Base-by-base conservation (phyloP, 2,329 filamentous ascomycete species). In the Ophioceras dolichostomum region DNA sequence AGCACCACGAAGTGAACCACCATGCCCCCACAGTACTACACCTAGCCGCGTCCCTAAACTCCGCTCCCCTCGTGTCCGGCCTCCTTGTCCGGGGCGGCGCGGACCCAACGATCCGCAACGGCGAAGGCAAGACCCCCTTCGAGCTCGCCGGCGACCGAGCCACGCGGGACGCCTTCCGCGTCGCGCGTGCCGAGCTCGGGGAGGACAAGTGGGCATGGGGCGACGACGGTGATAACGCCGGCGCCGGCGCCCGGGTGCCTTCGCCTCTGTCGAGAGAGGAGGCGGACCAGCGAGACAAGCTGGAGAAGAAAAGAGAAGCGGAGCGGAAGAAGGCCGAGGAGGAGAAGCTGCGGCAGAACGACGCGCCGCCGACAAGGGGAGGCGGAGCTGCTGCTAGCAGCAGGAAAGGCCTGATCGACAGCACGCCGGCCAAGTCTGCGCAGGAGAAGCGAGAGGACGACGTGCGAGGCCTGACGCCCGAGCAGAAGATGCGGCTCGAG, bases 91-190 rank as follows among this genome's bases (percentile, higher is more conserved):
- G 89, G 57, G 80, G 70, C 4, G 68, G 68, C 2, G 83, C 86
- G 2, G 76, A 94, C 49, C 91, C 91, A 0, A 78, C 76, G 0
- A 39, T 79, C 2, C 56, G 58, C 19, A 94, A 83, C 51, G 64
- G 57, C 3, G 86, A 95, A 43, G 83, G 81, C n/a, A 87, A 83
- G 55, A 83, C 84, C 1, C 61, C 91, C 0, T 96, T 94, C 54
- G 86, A 94, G 39, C 71, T 98, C 1, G 77, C 85, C 1, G 86
- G 89, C 30, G 87, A 96, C 54, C 76, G 87, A 4, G 60, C 79
- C 2, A 95, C 88, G 0, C 76, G 89, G 2, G 88, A 96, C 52
- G 84, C 88, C 0, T 98, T 98, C 61, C 82, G 91, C 2, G 76
- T 95, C 2, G 86, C 87, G 4, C 81, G 91, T 6, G 71, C 75